Conservation (phyloP, 1,284 basidiomycete species). For the Cryptococcus sp. region DNA sequence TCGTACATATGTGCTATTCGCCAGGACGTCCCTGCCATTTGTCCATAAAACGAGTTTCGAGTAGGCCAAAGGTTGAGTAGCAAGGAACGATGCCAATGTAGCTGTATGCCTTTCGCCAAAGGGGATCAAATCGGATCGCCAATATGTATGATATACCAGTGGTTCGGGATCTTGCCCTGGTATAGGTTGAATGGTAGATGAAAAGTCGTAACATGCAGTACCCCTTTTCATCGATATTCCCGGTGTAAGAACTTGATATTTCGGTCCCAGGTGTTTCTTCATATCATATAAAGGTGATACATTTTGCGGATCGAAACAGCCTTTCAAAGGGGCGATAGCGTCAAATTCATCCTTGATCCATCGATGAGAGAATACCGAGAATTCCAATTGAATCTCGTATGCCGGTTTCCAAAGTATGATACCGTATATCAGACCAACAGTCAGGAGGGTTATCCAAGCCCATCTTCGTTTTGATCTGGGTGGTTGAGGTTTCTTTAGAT, state of each 20-base stretch:
- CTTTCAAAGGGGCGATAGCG: slow-evolving; percentile 50
- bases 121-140: slow-evolving; percentile 74
- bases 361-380: slow-evolving; percentile 65
- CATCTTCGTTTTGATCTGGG: slow-evolving; percentile 1
- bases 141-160: slow-evolving; percentile 78
- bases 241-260: slow-evolving; percentile 65
- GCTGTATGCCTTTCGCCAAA: slow-evolving; percentile 75
- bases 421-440: neutral
- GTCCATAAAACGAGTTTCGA: slow-evolving; percentile 79
- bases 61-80: slow-evolving; percentile 67
- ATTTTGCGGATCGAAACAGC: slow-evolving; percentile 62
- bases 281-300: slow-evolving; percentile 64
- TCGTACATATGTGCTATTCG: slow-evolving; percentile 57
- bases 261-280: slow-evolving; percentile 59
- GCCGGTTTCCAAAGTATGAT: slow-evolving; percentile 53
- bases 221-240: slow-evolving; percentile 70
- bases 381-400: slow-evolving; percentile 76
- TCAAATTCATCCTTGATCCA: slow-evolving; percentile 69
- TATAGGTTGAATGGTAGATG: slow-evolving; percentile 60
- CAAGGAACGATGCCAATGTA: slow-evolving; percentile 84
- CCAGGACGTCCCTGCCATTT: slow-evolving; percentile 63
- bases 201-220: slow-evolving; percentile 82
- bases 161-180: slow-evolving; percentile 47
- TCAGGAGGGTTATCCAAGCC: neutral
- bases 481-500: neutral